These are phyloP conservation scores for Knufia petricola DNA, from an alignment of 2,329 filamentous ascomycete species.

Conservation along the genomic window DNA sequence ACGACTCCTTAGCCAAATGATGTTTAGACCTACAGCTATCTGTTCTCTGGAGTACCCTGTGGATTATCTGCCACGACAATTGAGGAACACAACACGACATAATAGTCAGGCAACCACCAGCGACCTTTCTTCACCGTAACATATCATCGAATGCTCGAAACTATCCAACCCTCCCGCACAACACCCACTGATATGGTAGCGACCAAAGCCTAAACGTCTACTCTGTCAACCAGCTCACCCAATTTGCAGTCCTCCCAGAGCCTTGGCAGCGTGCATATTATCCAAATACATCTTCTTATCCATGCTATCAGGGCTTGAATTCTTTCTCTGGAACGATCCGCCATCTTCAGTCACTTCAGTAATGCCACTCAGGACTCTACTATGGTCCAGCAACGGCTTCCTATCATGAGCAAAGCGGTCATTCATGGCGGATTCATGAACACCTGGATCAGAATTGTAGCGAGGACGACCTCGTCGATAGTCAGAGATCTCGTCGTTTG, in stretches of 20 bases:
- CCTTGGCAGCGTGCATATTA: background rate
- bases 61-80: no score
- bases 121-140: no score
- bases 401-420: background rate
- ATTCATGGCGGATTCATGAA: background rate
- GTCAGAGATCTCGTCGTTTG: background rate
- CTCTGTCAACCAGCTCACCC: background rate
- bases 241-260: background rate
- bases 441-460: background rate
- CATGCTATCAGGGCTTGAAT: background rate
- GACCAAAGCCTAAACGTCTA: no score
- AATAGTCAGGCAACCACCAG: no score
- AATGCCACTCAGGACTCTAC: conserved; percentile 5
- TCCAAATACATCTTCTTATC: conserved; percentile 8
- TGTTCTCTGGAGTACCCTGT: no score
- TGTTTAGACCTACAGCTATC: no score
- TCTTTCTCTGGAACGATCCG: background rate
- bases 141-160: no score
- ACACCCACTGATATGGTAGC: no score
- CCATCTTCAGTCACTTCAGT: conserved; percentile 4
- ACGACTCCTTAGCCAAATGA: no score
- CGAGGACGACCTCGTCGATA: background rate
- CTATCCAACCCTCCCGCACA: no score
- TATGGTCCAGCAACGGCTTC: background rate
- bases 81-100: no score